Evolutionary conservation across 768 basidiomycete genomes (phyloP).

Genomic region (Pleurotus salmoneostramineus): DNA sequence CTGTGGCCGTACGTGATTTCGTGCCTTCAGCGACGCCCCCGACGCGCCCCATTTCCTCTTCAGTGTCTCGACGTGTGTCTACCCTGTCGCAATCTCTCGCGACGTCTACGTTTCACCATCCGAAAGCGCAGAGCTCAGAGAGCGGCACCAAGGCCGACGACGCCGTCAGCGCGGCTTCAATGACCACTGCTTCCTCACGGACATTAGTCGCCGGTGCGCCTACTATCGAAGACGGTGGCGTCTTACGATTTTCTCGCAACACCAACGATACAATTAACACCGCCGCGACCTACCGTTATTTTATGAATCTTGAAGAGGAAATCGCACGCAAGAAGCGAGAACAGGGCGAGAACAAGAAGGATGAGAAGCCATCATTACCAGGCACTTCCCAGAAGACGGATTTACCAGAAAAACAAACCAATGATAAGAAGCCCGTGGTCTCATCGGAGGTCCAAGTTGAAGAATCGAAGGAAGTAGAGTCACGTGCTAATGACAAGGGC

Average conservation of each 20-base stretch:
- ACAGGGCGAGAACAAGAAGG: constrained; percentile 17
- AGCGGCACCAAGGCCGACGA: constrained; percentile 15
- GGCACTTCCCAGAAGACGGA: constrained; percentile 12
- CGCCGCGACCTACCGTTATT: constrained; percentile 41
- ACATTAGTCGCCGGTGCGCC: constrained; percentile 2
- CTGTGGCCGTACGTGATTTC: constrained; percentile 50
- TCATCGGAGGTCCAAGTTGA: constrained; percentile 8
- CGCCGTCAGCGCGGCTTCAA: constrained; percentile 10
- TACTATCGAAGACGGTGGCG: constrained; percentile 25
- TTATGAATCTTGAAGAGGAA: constrained; percentile 40
- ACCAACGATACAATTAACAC: constrained; percentile 39
- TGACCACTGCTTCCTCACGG: neutral
- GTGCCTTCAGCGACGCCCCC: constrained; percentile 43
- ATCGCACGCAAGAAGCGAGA: constrained; percentile 24
- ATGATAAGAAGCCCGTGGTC: constrained; percentile 9
- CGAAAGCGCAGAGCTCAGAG: constrained; percentile 24
- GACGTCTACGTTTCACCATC: constrained; percentile 53
- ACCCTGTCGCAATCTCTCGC: constrained; percentile 71
- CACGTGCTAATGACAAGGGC: constrained; percentile 29
- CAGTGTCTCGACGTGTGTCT: constrained; percentile 43
- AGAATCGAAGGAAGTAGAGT: constrained; percentile 17
- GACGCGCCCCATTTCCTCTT: constrained; percentile 28
- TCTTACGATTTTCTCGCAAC: constrained; percentile 34
- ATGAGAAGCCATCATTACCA: constrained; percentile 10
- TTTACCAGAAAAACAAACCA: constrained; percentile 1